Base-by-base conservation (phyloP, 495 filamentous ascomycete species). In the Podospora sp. region DNA sequence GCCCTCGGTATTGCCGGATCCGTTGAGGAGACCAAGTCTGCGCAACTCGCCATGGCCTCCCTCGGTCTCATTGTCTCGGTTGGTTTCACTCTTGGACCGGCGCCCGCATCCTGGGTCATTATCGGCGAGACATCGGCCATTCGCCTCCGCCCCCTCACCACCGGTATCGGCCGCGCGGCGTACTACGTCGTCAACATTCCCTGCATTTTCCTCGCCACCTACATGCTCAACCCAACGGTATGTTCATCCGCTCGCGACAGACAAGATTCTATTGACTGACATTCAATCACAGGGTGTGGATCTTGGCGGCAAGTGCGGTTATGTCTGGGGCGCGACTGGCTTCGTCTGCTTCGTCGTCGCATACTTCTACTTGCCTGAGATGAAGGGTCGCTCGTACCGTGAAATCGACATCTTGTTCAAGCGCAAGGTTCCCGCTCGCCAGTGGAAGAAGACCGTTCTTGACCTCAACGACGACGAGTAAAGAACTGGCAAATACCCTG, bases 81-180 rank as follows among this genome's bases (percentile, higher is more conserved):
- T 67, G 75, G 83, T 51, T 87, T 85, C 75, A 78, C 76, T 65
- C 74, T 84, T 64, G 83, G 81, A 66, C 82, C 80, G 22, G 85
- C 80, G 29, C 85, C 85, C 63, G 80, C 80, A 60, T 85, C 84
- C 58, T 87, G 80, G 79, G 81, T 83, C 74, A 84, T 86, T 66
- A 87, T 88, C 66, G 84, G 82, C 36, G 85, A 87, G 72, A 87
- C 84, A 59, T 83, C 85, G 40, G 76, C 85, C 64, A 79, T 87
- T 72, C 85, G 85, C 65, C 83, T 86, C 56, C 75, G 85, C 55
- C 81, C 84, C 49, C 75, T 87, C 56, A 88, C 80, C n/a, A 88
- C 84, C 56, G 85, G 83, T 66, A 76, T 85, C 62, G 85, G 81
- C 72, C 84, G 86, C 69, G 84, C 66, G 64, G 69, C 78, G 65